Percentiles rank a stretch among this genome's conserved stretches.
Evolutionary conservation across 306 rosid genomes (phyloP).

Genomic region (Oemleria cerasiformis): DNA sequence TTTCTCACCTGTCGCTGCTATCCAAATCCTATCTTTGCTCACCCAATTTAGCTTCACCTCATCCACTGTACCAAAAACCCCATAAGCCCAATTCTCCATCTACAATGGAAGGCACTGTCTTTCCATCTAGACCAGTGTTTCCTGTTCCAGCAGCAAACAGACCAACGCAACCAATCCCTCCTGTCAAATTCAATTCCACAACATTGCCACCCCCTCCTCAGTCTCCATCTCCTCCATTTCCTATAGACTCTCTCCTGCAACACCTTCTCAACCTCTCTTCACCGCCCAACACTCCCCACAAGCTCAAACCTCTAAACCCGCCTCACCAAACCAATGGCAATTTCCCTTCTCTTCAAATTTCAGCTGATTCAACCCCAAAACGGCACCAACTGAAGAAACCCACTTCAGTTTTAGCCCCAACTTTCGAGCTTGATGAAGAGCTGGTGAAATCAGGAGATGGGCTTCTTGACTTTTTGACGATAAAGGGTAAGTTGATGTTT

Average conservation of each 20-base stretch:
- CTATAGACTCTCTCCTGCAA: slow-evolving; percentile 74
- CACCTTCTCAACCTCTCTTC: slow-evolving; percentile 70
- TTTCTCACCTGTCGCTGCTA: not conserved
- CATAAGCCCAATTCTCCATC: not conserved
- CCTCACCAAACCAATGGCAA: slow-evolving; percentile 28
- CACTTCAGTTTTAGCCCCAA: slow-evolving; percentile 27
- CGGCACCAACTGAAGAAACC: slow-evolving; percentile 29
- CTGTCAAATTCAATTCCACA: slow-evolving; percentile 55
- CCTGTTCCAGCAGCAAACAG: slow-evolving; percentile 54
- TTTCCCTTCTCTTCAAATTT: slow-evolving; percentile 38
- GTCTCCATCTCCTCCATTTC: slow-evolving; percentile 47
- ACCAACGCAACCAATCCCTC: slow-evolving; percentile 37
- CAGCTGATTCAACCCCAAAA: slow-evolving; percentile 30
- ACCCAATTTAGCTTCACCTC: not conserved
- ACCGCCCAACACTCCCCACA: slow-evolving; percentile 35
- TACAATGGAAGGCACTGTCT: slow-evolving; percentile 74
- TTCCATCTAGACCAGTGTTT: slow-evolving; percentile 56
- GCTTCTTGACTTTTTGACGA: slow-evolving; percentile 57
- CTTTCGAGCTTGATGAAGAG: slow-evolving; percentile 19
- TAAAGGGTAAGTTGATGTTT: slow-evolving; percentile 54
- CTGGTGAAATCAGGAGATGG: slow-evolving; percentile 30
- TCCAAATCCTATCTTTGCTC: slow-evolving; percentile 14
- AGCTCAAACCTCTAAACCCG: slow-evolving; percentile 32
- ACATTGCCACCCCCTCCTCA: slow-evolving; percentile 50
- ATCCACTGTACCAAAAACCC: not conserved